phyloP scores from a whole-genome alignment of 129 eudicot genomes.

The Flaveria trinervia region DNA sequence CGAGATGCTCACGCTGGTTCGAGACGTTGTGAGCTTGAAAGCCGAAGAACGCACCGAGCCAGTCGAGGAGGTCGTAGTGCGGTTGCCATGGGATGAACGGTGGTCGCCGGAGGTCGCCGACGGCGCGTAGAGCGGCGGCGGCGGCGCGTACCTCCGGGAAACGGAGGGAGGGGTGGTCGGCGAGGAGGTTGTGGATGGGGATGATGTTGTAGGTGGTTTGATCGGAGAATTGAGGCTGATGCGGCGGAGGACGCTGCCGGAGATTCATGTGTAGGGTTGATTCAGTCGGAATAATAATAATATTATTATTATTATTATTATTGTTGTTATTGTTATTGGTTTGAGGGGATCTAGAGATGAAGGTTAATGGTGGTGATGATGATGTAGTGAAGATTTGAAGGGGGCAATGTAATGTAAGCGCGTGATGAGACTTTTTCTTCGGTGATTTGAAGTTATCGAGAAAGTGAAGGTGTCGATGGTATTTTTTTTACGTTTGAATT shows the following conservation, averaged over 20 bases:
- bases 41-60: conserved; percentile 85
- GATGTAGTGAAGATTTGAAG: not conserved
- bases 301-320: no score
- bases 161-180: conserved; percentile 90
- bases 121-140: conserved; percentile 67
- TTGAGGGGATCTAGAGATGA: not conserved
- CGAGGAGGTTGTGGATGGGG: conserved; percentile 75
- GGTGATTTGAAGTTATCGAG: not conserved
- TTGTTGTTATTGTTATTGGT: not conserved
- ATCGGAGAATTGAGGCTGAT: conserved; percentile 12
- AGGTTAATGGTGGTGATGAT: not conserved
- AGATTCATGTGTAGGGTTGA: conserved; percentile 34
- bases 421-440: conserved; percentile 34
- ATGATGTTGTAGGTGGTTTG: conserved; percentile 67
- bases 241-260: conserved; percentile 41
- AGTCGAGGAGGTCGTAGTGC: conserved; percentile 76
- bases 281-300: not conserved
- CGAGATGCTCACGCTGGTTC: conserved; percentile 84
- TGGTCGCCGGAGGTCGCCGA: conserved; percentile 74
- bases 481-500: no score
- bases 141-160: conserved; percentile 97
- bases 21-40: conserved; percentile 68
- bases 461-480: not conserved
- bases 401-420: conserved; percentile 20
- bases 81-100: conserved; percentile 64